phyloP scores from a whole-genome alignment of 352 stramenopile species.

The Blastocystis sp. region DNA sequence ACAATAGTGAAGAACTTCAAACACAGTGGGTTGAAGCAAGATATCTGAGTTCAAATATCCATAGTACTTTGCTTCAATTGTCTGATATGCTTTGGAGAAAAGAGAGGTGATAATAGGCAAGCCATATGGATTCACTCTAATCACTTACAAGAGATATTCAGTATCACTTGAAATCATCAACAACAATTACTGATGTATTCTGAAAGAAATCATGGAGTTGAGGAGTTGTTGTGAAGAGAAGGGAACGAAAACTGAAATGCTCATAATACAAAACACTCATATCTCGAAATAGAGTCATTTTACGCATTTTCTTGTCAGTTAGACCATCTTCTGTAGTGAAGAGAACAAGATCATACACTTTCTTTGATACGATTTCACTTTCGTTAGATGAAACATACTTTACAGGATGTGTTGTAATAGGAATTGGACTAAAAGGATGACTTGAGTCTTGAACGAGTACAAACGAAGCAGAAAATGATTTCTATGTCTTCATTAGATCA shows the following conservation, averaged over 20 bases:
- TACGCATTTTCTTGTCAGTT: background rate
- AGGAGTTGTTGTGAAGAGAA: slow-evolving; percentile 15
- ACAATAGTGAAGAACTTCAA: background rate
- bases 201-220: background rate
- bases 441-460: background rate
- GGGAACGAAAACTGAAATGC: background rate
- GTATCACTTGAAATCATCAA: background rate
- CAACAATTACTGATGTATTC: background rate
- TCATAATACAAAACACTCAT: background rate
- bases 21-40: background rate
- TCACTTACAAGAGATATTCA: background rate
- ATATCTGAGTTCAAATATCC: slow-evolving; percentile 40
- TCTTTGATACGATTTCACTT: background rate
- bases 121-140: background rate
- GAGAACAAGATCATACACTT: background rate
- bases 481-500: too few species aligned
- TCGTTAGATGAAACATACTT: background rate
- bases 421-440: background rate
- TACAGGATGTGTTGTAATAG: background rate
- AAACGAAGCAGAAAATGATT: background rate
- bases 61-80: slow-evolving; percentile 2
- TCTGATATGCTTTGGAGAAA: background rate
- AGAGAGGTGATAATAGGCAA: background rate
- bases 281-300: background rate
- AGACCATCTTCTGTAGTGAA: slow-evolving; percentile 10